Conservation (phyloP, 2,329 filamentous ascomycete genomes). For the Hypocrella siamensis region DNA sequence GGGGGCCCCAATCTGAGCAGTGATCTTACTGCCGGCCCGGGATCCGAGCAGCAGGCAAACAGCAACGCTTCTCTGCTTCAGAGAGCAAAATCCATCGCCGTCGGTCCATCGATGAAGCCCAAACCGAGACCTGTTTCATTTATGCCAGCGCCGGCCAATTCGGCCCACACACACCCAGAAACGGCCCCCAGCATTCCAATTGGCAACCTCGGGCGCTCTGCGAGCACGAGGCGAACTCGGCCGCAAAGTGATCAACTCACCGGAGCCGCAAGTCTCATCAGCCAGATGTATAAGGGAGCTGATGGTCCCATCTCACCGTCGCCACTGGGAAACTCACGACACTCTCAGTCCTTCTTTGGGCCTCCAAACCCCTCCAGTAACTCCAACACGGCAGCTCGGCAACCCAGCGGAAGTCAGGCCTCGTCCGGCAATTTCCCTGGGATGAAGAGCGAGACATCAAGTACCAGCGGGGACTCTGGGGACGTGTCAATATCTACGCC, state of each 20-base stretch:
- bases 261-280: conserved; percentile 56
- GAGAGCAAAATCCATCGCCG: conserved; percentile 45
- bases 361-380: conserved; percentile 32
- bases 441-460: conserved; percentile 49
- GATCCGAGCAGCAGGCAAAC: conserved; percentile 15
- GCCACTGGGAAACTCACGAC: conserved; percentile 39
- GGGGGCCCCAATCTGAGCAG: conserved; percentile 48
- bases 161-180: conserved; percentile 46
- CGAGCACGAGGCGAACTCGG: conserved; percentile 36
- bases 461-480: conserved; percentile 52
- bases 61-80: conserved; percentile 35
- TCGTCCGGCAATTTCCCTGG: conserved; percentile 53
- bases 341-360: conserved; percentile 49
- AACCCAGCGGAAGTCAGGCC: conserved; percentile 32
- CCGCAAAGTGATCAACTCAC: conserved; percentile 51
- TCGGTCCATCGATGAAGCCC: conserved; percentile 27
- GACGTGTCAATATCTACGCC: conserved; percentile 26
- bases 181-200: conserved; percentile 67
- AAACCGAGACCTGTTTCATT: conserved; percentile 41
- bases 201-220: conserved; percentile 34
- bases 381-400: conserved; percentile 32
- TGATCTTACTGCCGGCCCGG: conserved; percentile 61
- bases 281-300: conserved; percentile 76
- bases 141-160: conserved; percentile 26
- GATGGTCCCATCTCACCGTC: conserved; percentile 47